These are phyloP conservation scores for Claviceps maximensis DNA, from an alignment of 2,329 filamentous ascomycete genomes.

Conservation along the genomic window DNA sequence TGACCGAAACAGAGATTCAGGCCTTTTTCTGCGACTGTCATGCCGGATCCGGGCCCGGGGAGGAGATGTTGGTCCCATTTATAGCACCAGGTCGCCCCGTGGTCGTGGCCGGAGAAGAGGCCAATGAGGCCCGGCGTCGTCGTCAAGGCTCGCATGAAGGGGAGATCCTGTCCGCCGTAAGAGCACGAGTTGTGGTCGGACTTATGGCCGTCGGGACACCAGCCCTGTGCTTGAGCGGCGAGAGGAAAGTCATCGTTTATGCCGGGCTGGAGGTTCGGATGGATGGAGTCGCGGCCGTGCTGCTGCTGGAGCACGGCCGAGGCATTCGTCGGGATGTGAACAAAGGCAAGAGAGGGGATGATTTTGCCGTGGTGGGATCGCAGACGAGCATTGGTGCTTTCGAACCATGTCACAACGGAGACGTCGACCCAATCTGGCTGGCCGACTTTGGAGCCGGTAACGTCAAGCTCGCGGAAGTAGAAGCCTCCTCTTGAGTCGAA, in stretches of 20 bases:
- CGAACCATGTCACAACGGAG: conserved; percentile 33
- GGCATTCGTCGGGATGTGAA: conserved; percentile 34
- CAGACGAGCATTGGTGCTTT: conserved; percentile 18
- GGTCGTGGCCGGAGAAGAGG: conserved; percentile 54
- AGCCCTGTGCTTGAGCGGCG: conserved; percentile 29
- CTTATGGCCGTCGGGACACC: conserved; percentile 26
- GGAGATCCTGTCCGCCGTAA: conserved; percentile 38
- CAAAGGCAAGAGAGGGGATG: conserved; percentile 34
- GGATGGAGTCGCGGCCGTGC: conserved; percentile 13
- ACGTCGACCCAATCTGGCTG: conserved; percentile 33
- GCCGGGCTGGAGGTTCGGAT: conserved; percentile 27
- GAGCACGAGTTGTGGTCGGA: conserved; percentile 22
- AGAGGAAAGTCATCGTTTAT: conserved; percentile 32
- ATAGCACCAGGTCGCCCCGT: conserved; percentile 47
- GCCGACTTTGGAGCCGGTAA: conserved; percentile 16
- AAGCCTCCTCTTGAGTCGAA: conserved; percentile 53
- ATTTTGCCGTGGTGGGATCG: conserved; percentile 15
- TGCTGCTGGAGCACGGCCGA: conserved; percentile 26
- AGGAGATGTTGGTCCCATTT: conserved; percentile 31
- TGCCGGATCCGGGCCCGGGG: no score
- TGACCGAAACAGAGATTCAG: conserved; percentile 46
- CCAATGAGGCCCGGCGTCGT: conserved; percentile 40
- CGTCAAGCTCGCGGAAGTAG: conserved; percentile 28
- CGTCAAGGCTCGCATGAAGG: conserved; percentile 50
- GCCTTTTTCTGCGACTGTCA: conserved; percentile 27